These are phyloP conservation scores for Phyllosticta citrichinensis DNA, from an alignment of 2,329 filamentous ascomycete genomes.

Conservation along the genomic window DNA sequence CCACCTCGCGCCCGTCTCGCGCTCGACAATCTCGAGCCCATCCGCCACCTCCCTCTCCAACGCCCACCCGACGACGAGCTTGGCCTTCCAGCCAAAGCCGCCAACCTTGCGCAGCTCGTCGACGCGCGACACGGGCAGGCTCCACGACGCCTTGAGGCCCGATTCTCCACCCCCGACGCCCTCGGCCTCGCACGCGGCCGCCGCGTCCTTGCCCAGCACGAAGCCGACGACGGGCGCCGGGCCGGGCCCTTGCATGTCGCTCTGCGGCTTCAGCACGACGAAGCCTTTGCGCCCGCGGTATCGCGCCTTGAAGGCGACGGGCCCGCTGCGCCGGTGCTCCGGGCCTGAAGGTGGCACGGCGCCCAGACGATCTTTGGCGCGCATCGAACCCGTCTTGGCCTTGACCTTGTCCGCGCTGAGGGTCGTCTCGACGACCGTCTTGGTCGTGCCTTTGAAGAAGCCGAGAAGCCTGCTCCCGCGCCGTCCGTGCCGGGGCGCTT, in stretches of 20 bases:
- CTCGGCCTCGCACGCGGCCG: conserved; percentile 16
- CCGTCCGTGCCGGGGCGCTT: conserved; percentile 36
- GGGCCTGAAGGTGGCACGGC: conserved; percentile 48
- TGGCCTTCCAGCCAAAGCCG: conserved; percentile 76
- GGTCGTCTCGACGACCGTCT: conserved; percentile 61
- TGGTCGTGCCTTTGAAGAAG: conserved; percentile 60
- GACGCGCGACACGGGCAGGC: conserved; percentile 60
- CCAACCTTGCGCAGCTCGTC: conserved; percentile 68
- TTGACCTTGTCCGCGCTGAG: conserved; percentile 62
- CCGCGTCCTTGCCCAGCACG: conserved; percentile 38
- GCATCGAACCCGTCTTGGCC: conserved; percentile 50
- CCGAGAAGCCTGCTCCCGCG: conserved; percentile 45
- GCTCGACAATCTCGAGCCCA: conserved; percentile 58
- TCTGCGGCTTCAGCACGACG: conserved; percentile 57
- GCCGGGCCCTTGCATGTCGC: conserved; percentile 38
- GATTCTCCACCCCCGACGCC: conserved; percentile 20
- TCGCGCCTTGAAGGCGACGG: conserved; percentile 65
- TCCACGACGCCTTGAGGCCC: conserved; percentile 53
- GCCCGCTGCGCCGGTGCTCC: conserved; percentile 46
- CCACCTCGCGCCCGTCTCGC: conserved; percentile 37
- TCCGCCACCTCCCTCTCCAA: conserved; percentile 65
- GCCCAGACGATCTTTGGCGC: conserved; percentile 61
- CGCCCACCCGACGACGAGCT: conserved; percentile 72
- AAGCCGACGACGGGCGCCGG: conserved; percentile 53
- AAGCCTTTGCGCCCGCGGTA: conserved; percentile 62